These are phyloP conservation scores for Serendipita sp. DNA, from an alignment of 768 basidiomycete genomes.

Conservation along the genomic window DNA sequence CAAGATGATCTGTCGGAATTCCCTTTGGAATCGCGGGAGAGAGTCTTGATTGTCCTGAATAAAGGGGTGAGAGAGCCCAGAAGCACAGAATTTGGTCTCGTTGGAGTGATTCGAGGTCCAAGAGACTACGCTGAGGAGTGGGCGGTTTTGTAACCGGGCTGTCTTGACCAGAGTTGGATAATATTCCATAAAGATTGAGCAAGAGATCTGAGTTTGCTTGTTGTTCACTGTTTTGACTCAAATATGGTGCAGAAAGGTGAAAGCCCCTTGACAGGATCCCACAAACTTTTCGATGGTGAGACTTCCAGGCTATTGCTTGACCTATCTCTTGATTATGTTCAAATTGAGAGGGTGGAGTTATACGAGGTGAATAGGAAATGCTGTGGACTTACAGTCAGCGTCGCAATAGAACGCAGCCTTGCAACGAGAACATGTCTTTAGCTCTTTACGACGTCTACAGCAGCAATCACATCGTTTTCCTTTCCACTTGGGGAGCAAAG, in stretches of 20 bases:
- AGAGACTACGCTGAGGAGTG: background rate
- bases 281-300: constrained; percentile 56
- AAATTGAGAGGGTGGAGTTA: background rate
- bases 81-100: constrained; percentile 13
- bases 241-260: background rate
- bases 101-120: constrained; percentile 12
- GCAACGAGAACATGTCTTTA: constrained; percentile 42
- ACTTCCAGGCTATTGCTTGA: constrained; percentile 51
- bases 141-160: background rate
- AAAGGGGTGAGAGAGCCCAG: background rate
- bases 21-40: constrained; percentile 5
- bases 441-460: constrained; percentile 22
- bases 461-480: constrained; percentile 54
- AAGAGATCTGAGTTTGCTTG: background rate
- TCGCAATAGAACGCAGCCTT: constrained; percentile 62
- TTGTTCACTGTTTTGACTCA: background rate
- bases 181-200: background rate
- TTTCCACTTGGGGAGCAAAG: constrained; percentile 41
- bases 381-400: constrained; percentile 41
- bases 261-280: background rate
- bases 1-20: background rate
- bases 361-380: background rate
- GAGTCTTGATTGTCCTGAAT: background rate
- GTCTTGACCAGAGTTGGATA: background rate
- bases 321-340: constrained; percentile 26